Evolutionary conservation across 192 early-diverging fungal genomes (phyloP), one percentile per base, ranked within the genome.

Genomic region (Chytriomyces sp.): DNA sequence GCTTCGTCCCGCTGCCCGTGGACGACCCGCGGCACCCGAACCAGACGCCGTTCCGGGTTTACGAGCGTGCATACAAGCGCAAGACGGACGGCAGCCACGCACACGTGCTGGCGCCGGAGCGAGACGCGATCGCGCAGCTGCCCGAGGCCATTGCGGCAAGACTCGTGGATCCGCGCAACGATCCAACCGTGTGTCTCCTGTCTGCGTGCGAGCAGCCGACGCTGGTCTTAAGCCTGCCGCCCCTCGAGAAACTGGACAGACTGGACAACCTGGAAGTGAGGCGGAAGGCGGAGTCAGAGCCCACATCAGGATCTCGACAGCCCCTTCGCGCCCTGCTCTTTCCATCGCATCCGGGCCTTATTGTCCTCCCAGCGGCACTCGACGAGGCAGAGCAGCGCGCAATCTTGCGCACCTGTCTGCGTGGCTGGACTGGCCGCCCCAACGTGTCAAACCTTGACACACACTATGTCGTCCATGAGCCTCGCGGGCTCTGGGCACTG

Each of bases 361-460:
- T 96, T 28, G 74, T 94, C 60, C 92, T 98, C 58, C 93, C 88
- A 0, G 85, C 88, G 67, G 85, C 89, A 22, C 89, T 98, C 59
- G 87, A 89, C n/a, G 84, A 85, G 14, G 62, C 80, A 41, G 88
- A 86, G 0, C 93, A 98, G 77, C 82, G 88, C 28, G 72, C 74
- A 59, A 66, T 95, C 25, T 86, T 94, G 12, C 84, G 86, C 67
- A 78, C 86, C 34, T 93, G 92, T 56, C 80, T 98, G 32, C 81
- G 84, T 52, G 87, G 92, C n/a, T 94, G 91, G 68, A 78, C 93
- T 2, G 70, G 75, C 30, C 84, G 87, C 30, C 96, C 96, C 4
- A 96, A 94, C 75, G 87, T 89, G 6, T 89, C 90, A 41, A 98
- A 94, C 78, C 84, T 98, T 3, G 92, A 98, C 69, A 89, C 94